Conservation (phyloP, 257 asterid species). For the Fraxinus quadrangulata region DNA sequence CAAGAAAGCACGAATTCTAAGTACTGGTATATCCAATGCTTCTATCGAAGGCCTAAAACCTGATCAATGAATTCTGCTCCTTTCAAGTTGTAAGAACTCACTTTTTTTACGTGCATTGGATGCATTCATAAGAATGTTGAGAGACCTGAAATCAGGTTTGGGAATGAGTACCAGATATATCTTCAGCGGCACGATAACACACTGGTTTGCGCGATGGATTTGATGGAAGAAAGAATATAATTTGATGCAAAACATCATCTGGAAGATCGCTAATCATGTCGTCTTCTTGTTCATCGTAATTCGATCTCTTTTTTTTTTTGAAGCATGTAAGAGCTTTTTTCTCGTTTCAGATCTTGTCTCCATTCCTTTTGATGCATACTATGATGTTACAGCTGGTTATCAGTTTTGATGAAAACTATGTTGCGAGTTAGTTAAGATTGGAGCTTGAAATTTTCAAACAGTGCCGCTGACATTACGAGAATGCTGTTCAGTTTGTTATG, state of each 20-base stretch:
- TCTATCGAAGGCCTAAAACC: constrained; percentile 47
- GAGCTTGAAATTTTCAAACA: not conserved
- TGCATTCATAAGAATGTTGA: constrained; percentile 24
- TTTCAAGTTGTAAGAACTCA: constrained; percentile 26
- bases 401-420: not conserved
- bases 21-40: constrained; percentile 48
- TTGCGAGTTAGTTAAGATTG: not conserved
- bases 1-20: constrained; percentile 54
- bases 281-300: constrained; percentile 3
- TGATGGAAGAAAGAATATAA: constrained; percentile 54
- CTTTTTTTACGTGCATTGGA: constrained; percentile 11
- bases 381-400: not conserved
- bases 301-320: not conserved
- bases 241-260: constrained; percentile 60
- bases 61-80: constrained; percentile 51
- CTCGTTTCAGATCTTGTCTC: constrained; percentile 80
- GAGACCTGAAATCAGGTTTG: constrained; percentile 75
- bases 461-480: not conserved
- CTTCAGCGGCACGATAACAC: constrained; percentile 68
- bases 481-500: constrained; percentile 3
- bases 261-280: constrained; percentile 82
- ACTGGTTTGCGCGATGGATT: constrained; percentile 62
- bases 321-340: constrained; percentile 36
- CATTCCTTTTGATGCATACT: constrained; percentile 37
- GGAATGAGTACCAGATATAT: constrained; percentile 62